A percentile compares a stretch with the other conserved stretches of the same genome.
Conservation (phyloP, 1,139 yeast species). For the Lodderomyces parapsilosis region DNA sequence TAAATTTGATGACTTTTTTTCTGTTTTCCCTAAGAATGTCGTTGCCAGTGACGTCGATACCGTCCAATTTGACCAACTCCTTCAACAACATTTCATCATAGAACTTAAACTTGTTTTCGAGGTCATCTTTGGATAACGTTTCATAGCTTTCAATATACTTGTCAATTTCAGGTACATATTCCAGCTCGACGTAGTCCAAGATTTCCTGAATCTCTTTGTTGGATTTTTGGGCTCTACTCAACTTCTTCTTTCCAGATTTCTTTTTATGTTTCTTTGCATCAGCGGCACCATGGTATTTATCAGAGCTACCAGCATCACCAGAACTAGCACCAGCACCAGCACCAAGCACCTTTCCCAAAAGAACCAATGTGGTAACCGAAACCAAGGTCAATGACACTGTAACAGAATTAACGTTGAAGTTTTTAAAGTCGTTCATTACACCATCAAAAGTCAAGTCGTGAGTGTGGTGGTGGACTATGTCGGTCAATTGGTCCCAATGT, state of each 20-base stretch:
- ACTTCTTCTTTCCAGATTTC: constrained; percentile 33
- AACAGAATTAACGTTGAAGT: constrained; percentile 32
- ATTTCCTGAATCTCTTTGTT: constrained; percentile 41
- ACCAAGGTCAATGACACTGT: constrained; percentile 36
- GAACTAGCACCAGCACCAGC: constrained; percentile 4
- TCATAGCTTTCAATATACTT: constrained; percentile 35
- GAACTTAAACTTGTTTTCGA: constrained; percentile 53
- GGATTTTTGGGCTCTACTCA: constrained; percentile 43
- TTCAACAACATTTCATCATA: constrained; percentile 68
- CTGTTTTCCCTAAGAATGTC: constrained; percentile 55
- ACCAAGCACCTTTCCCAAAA: constrained; percentile 19
- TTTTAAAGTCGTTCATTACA: constrained; percentile 29
- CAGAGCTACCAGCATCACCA: constrained; percentile 3
- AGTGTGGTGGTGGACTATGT: constrained; percentile 10
- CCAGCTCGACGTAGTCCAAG: constrained; percentile 42
- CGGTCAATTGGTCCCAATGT: constrained; percentile 10
- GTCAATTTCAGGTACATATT: constrained; percentile 46
- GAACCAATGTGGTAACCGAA: constrained; percentile 27
- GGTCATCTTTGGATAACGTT: constrained; percentile 35
- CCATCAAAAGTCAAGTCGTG: constrained; percentile 20
- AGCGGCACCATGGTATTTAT: not conserved
- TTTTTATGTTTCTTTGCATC: constrained; percentile 14
- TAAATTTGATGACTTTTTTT: constrained; percentile 55
- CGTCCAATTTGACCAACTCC: constrained; percentile 64
- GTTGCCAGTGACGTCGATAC: constrained; percentile 53